Evolutionary conservation across 257 asterid species (phyloP).

Genomic region (Gynochthodes officinalis): DNA sequence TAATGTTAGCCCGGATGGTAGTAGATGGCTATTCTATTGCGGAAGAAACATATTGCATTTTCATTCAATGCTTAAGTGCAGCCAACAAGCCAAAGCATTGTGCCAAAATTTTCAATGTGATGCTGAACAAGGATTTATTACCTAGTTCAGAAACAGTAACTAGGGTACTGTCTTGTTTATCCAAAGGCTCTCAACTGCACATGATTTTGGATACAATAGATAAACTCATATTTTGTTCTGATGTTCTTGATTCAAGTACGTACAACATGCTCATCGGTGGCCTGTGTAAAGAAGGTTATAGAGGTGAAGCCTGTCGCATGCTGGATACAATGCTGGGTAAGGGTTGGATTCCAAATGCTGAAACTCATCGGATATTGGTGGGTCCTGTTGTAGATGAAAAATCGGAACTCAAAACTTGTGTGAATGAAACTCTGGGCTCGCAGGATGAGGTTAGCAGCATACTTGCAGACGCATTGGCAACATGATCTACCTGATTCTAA

Average conservation of each 20-base stretch:
- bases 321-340: constrained; percentile 70
- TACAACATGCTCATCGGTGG: constrained; percentile 50
- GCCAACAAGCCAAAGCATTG: constrained; percentile 29
- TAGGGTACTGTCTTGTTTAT: constrained; percentile 42
- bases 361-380: constrained; percentile 60
- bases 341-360: constrained; percentile 73
- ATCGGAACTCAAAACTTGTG: constrained; percentile 7
- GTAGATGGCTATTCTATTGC: constrained; percentile 46
- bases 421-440: constrained; percentile 14
- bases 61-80: constrained; percentile 40
- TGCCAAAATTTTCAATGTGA: constrained; percentile 39
- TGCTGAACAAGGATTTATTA: constrained; percentile 44
- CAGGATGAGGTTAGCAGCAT: constrained; percentile 58
- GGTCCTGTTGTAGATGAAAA: constrained; percentile 38
- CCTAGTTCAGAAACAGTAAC: constrained; percentile 52
- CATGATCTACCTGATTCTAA: neutral
- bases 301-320: constrained; percentile 43
- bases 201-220: constrained; percentile 42
- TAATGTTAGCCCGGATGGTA: constrained; percentile 55
- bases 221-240: constrained; percentile 28
- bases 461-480: constrained; percentile 59
- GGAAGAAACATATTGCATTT: constrained; percentile 47
- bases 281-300: constrained; percentile 73
- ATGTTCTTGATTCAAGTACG: constrained; percentile 41
- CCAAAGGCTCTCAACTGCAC: constrained; percentile 42